Conservation (phyloP, 192 early-diverging fungal species). For the Podila epicladia region DNA sequence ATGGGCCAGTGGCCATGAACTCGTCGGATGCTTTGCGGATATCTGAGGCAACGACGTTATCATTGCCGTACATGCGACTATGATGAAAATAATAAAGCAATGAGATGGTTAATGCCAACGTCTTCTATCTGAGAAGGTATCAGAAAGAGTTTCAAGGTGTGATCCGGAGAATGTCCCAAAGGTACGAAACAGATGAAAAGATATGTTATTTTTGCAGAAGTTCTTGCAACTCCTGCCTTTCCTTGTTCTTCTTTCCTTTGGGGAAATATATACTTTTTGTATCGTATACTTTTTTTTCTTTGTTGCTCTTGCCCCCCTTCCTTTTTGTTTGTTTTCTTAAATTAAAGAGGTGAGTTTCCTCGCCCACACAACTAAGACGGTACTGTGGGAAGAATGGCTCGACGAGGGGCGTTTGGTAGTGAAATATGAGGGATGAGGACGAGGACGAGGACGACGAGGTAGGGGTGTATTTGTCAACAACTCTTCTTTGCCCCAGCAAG, state of each 20-base stretch:
- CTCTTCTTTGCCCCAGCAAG: neutral
- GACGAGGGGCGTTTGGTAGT: no score
- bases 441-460: neutral
- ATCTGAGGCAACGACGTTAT: slow-evolving; percentile 72
- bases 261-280: neutral
- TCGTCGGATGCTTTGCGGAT: slow-evolving; percentile 67
- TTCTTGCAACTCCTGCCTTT: neutral
- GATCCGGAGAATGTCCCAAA: slow-evolving; percentile 19
- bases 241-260: slow-evolving; percentile 2
- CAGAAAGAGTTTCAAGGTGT: neutral
- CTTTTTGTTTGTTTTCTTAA: no score
- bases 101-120: neutral
- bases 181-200: slow-evolving; percentile 29
- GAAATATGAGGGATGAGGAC: neutral
- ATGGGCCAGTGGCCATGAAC: slow-evolving; percentile 61
- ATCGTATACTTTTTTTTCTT: no score
- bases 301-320: no score
- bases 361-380: no score
- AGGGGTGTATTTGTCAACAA: slow-evolving; percentile 1
- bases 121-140: neutral
- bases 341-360: no score
- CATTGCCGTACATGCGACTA: slow-evolving; percentile 63
- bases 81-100: neutral
- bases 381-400: neutral
- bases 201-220: neutral